phyloP scores from a whole-genome alignment of 768 basidiomycete genomes.

The Leccinum olivaceopallidum region DNA sequence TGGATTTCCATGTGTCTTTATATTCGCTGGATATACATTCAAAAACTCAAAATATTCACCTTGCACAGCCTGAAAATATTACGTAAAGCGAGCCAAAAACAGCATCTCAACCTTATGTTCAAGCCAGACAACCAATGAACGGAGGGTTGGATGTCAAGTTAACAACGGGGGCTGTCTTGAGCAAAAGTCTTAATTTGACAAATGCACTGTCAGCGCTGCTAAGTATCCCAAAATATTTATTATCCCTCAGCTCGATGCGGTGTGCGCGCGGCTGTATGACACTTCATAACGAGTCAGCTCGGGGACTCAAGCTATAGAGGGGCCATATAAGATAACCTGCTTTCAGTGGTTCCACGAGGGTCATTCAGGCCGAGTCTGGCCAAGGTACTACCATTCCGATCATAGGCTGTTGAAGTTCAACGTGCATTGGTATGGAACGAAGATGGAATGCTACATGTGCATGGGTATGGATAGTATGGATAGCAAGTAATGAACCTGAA shows the following conservation, averaged over 20 bases:
- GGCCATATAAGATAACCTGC: conserved; percentile 3
- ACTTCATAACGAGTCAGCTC: conserved; percentile 3
- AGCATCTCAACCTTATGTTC: conserved; percentile 1
- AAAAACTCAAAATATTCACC: background rate
- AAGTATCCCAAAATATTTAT: background rate
- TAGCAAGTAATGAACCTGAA: conserved; percentile 5
- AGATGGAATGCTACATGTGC: conserved; percentile 1
- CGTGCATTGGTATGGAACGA: background rate
- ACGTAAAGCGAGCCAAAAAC: background rate
- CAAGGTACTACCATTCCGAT: conserved; percentile 8
- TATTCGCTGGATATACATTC: background rate
- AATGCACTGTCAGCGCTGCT: background rate
- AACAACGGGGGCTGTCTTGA: background rate
- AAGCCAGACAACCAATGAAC: background rate
- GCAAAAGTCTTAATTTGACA: background rate
- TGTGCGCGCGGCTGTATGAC: background rate
- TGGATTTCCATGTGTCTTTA: conserved; percentile 9
- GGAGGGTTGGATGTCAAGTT: background rate
- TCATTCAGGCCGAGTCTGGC: background rate
- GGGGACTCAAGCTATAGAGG: background rate
- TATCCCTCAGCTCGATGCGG: background rate
- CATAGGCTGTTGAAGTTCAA: background rate
- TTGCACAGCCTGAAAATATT: background rate
- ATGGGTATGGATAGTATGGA: conserved; percentile 1
- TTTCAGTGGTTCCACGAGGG: conserved; percentile 5